phyloP scores from a whole-genome alignment of 2,329 filamentous ascomycete genomes.

The Colletotrichum sp. region DNA sequence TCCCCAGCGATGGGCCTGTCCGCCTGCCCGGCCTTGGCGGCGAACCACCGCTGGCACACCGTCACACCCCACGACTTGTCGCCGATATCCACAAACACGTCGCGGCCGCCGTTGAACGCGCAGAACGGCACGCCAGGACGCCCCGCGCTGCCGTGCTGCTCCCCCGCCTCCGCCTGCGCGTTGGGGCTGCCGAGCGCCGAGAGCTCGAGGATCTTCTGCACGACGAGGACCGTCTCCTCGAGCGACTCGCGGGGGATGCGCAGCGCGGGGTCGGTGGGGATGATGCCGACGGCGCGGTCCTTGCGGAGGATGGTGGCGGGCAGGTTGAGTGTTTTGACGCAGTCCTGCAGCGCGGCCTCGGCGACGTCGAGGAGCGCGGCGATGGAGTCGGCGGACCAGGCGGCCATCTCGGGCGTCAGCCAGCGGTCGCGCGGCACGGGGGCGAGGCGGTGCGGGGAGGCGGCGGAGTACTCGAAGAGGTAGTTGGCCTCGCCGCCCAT shows the following conservation, averaged over 20 bases:
- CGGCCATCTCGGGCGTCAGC: conserved; percentile 79
- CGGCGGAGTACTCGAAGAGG: conserved; percentile 78
- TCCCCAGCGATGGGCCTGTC: conserved; percentile 68
- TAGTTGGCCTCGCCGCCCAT: conserved; percentile 98
- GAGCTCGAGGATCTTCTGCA: conserved; percentile 90
- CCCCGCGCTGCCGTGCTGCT: neutral
- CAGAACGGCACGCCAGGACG: conserved; percentile 77
- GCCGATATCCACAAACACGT: conserved; percentile 98
- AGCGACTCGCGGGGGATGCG: conserved; percentile 86
- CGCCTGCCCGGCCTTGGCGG: conserved; percentile 46
- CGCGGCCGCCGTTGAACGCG: conserved; percentile 96
- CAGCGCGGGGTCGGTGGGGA: conserved; percentile 65
- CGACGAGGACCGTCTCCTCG: conserved; percentile 94
- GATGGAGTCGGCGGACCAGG: conserved; percentile 81
- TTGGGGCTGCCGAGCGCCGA: conserved; percentile 53
- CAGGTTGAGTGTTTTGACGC: conserved; percentile 78
- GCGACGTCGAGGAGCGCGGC: conserved; percentile 84
- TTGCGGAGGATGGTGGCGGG: conserved; percentile 85
- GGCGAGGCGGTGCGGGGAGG: conserved; percentile 69
- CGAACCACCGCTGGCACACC: conserved; percentile 91
- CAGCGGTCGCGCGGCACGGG: conserved; percentile 71
- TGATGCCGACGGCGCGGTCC: conserved; percentile 82
- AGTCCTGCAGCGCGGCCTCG: conserved; percentile 82
- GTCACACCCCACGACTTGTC: conserved; percentile 97
- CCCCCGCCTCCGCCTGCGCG: conserved; percentile 27